These are phyloP conservation scores for Camelina neglecta DNA, from an alignment of 345 rosid species.

Conservation along the genomic window DNA sequence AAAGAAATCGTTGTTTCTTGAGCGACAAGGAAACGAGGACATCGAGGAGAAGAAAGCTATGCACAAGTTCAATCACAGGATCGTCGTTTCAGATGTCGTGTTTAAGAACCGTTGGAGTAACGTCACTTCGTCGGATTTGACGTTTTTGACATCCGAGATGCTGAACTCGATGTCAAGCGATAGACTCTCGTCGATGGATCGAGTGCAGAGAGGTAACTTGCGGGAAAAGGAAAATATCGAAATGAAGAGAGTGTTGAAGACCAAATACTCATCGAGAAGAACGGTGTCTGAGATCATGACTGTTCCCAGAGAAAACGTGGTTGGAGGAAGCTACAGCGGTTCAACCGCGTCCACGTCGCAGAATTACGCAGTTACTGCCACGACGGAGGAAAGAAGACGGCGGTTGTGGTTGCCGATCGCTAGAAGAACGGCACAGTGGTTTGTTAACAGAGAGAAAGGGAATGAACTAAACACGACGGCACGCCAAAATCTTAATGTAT, in stretches of 20 bases:
- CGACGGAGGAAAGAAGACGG: slow-evolving; percentile 57
- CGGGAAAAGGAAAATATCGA: slow-evolving; percentile 18
- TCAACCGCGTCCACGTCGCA: slow-evolving; percentile 30
- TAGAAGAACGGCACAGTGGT: slow-evolving; percentile 69
- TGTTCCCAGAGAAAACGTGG: slow-evolving; percentile 52
- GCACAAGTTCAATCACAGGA: slow-evolving; percentile 73
- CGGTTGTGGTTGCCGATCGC: slow-evolving; percentile 80
- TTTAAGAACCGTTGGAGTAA: slow-evolving; percentile 87
- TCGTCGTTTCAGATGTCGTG: slow-evolving; percentile 63
- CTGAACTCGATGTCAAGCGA: slow-evolving; percentile 57
- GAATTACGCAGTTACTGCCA: background rate
- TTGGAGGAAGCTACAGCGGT: slow-evolving; percentile 11
- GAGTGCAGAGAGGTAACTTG: slow-evolving; percentile 29
- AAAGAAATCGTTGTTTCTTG: slow-evolving; percentile 42
- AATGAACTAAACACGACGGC: slow-evolving; percentile 33
- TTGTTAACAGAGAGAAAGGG: slow-evolving; percentile 62
- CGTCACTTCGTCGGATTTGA: slow-evolving; percentile 76
- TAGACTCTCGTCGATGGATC: slow-evolving; percentile 48
- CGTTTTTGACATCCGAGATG: slow-evolving; percentile 74
- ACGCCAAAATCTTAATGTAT: slow-evolving; percentile 46
- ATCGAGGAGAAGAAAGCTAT: slow-evolving; percentile 36
- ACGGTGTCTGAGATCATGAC: slow-evolving; percentile 73
- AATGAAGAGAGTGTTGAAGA: slow-evolving; percentile 34
- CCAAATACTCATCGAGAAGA: slow-evolving; percentile 52
- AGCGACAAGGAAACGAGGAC: slow-evolving; percentile 17